Conservation (phyloP, 75 land plant genomes). For the Pinus tabuliformis region DNA sequence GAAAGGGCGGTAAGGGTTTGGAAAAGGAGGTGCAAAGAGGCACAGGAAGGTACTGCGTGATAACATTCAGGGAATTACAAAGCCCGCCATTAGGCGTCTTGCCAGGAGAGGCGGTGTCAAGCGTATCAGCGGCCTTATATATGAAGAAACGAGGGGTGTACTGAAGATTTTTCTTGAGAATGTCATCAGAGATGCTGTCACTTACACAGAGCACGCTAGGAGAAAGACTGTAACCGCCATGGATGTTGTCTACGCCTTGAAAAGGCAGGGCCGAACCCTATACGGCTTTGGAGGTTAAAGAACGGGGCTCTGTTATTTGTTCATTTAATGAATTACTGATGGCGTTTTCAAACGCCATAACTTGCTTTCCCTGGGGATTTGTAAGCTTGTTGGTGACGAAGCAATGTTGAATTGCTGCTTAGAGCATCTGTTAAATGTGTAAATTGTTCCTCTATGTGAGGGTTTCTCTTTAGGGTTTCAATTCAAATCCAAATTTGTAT, state of each 20-base stretch:
- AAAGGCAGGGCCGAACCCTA: conserved; percentile 18
- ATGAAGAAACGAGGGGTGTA: conserved; percentile 19
- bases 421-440: too few species aligned
- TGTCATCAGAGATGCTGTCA: conserved; percentile 11
- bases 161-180: conserved; percentile 11
- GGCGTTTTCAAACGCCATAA: too few species aligned
- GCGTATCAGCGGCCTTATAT: conserved; percentile 15
- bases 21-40: conserved; percentile 38
- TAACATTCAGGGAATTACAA: not conserved
- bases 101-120: conserved; percentile 23
- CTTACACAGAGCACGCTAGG: conserved; percentile 30
- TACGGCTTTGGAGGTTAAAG: conserved; percentile 11
- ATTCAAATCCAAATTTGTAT: too few species aligned
- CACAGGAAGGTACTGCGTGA: conserved; percentile 21
- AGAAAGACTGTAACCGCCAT: conserved; percentile 35
- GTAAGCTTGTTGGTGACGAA: too few species aligned
- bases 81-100: conserved; percentile 13
- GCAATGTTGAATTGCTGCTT: too few species aligned
- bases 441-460: too few species aligned
- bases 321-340: too few species aligned
- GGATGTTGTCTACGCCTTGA: conserved; percentile 39
- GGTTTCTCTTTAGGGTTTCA: too few species aligned
- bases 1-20: conserved; percentile 41
- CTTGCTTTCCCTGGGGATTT: too few species aligned
- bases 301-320: too few species aligned